phyloP scores from a whole-genome alignment of 192 early-diverging fungal genomes.

The Coemansia sp. region DNA sequence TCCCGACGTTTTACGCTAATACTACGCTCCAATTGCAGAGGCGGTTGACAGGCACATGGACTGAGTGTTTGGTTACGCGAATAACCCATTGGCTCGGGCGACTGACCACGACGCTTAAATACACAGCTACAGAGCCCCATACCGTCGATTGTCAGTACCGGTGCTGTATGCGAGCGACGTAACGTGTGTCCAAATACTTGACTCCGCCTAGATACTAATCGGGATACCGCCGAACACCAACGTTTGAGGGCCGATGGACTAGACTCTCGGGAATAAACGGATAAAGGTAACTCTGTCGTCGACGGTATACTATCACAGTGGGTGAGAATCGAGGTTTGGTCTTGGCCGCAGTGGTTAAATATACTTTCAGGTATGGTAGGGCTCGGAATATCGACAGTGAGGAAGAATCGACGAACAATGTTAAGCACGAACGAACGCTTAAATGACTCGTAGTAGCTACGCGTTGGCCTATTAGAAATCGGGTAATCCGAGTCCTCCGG shows the following conservation, averaged over 20 bases:
- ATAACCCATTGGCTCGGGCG: neutral
- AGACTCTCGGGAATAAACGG: no score
- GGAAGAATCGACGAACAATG: slow-evolving; percentile 37
- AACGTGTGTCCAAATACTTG: neutral
- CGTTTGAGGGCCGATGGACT: slow-evolving; percentile 3
- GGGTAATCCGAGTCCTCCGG: neutral
- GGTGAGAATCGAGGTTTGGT: neutral
- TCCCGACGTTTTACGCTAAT: slow-evolving; percentile 7
- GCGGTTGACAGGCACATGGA: neutral
- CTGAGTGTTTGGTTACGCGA: slow-evolving; percentile 4
- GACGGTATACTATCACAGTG: slow-evolving; percentile 14
- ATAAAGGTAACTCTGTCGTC: no score
- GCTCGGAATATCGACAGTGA: slow-evolving; percentile 54
- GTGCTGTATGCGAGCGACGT: slow-evolving; percentile 44
- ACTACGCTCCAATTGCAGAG: neutral
- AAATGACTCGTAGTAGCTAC: slow-evolving; percentile 41
- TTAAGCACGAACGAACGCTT: slow-evolving; percentile 36
- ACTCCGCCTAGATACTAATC: neutral
- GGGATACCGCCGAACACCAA: slow-evolving; percentile 40
- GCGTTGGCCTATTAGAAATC: neutral
- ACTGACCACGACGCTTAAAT: slow-evolving; percentile 18
- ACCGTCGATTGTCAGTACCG: slow-evolving; percentile 15
- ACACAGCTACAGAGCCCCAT: slow-evolving; percentile 31
- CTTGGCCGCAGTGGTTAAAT: slow-evolving; percentile 31
- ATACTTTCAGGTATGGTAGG: slow-evolving; percentile 43